Percentiles rank a stretch among this genome's conserved stretches.
phyloP scores from a whole-genome alignment of 352 stramenopile species.

The Pythium monospermum region DNA sequence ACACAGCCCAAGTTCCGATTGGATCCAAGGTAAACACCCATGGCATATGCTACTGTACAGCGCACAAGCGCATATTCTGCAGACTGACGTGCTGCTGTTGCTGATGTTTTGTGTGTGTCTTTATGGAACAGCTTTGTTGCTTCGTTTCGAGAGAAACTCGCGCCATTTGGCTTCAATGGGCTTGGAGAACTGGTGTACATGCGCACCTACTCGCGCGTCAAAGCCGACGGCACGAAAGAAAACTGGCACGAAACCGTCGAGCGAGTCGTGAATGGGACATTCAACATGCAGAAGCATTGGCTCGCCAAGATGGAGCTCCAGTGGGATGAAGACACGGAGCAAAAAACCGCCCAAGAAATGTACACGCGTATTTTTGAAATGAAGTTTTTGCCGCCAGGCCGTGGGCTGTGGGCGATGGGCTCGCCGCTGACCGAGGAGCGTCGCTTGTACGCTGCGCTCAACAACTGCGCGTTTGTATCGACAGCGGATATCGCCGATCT shows the following conservation, averaged over 20 bases:
- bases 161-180: constrained; percentile 93
- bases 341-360: constrained; percentile 82
- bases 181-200: constrained; percentile 92
- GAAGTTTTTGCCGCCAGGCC: constrained; percentile 92
- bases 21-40: constrained; percentile 7
- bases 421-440: constrained; percentile 87
- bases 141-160: constrained; percentile 35
- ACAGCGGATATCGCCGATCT: constrained; percentile 67
- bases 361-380: constrained; percentile 91
- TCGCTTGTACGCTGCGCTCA: constrained; percentile 84
- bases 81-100: too few species aligned
- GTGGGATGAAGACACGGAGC: constrained; percentile 64
- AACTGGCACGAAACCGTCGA: constrained; percentile 90
- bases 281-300: constrained; percentile 91
- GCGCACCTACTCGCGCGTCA: constrained; percentile 88
- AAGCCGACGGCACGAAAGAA: constrained; percentile 75
- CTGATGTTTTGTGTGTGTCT: too few species aligned
- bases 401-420: constrained; percentile 93
- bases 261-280: constrained; percentile 92
- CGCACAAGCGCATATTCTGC: too few species aligned
- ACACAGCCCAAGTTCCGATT: constrained; percentile 6
- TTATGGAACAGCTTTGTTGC: constrained; percentile 54
- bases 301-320: constrained; percentile 34
- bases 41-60: too few species aligned
- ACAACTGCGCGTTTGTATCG: constrained; percentile 93